Percentiles rank a stretch among this genome's conserved stretches.
Conservation (phyloP, 2,329 filamentous ascomycete species). For the Trichoderma semiorbis region DNA sequence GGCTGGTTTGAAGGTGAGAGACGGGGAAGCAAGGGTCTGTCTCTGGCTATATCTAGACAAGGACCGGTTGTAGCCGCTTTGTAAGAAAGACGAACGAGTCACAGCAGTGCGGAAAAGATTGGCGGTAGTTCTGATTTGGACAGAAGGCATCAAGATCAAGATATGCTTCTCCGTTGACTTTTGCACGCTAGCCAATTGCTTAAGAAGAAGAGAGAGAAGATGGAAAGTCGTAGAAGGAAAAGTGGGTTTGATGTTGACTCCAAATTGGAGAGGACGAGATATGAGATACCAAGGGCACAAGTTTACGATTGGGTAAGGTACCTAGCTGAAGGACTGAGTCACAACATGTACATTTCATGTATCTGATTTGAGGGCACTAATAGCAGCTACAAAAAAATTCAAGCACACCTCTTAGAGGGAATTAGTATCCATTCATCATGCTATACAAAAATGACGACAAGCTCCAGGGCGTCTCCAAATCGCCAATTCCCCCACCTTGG, state of each 20-base stretch:
- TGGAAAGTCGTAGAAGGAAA: background rate
- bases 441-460: background rate
- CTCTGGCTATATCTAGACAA: background rate
- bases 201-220: background rate
- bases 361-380: background rate
- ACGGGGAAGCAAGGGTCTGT: background rate
- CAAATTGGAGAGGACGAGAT: background rate
- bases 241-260: background rate
- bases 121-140: background rate
- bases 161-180: background rate
- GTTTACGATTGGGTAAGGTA: background rate
- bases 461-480: background rate
- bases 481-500: slow-evolving; percentile 2
- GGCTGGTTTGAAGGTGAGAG: background rate
- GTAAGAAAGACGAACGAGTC: background rate
- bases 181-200: background rate
- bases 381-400: background rate
- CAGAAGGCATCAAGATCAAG: slow-evolving; percentile 1
- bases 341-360: background rate
- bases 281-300: background rate
- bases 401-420: background rate
- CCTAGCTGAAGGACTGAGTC: background rate
- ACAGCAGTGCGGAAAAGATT: background rate
- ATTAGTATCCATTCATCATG: slow-evolving; percentile 7
- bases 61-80: background rate